A percentile compares a stretch with the other conserved stretches of the same genome.
These are phyloP conservation scores for Ambrosia trifida DNA, from an alignment of 129 eudicot genomes.

Conservation along the genomic window DNA sequence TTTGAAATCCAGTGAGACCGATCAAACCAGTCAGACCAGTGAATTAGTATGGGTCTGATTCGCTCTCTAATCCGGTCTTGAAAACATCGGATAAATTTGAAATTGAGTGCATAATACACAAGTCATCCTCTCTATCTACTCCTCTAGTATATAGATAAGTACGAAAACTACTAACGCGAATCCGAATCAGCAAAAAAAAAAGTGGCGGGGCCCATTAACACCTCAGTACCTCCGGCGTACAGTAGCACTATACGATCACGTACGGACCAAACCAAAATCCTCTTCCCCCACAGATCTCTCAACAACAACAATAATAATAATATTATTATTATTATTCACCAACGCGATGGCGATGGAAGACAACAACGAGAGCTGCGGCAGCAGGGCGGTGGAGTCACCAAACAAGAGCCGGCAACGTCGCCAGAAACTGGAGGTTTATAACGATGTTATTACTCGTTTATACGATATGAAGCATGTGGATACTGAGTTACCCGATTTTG, in stretches of 20 bases:
- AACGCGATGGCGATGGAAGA: slow-evolving; percentile 58
- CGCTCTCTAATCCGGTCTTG: too few species aligned
- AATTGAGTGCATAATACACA: too few species aligned
- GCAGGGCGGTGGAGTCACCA: slow-evolving; percentile 55
- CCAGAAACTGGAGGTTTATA: slow-evolving; percentile 51
- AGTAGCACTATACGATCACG: slow-evolving; percentile 16
- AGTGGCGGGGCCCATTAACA: not conserved
- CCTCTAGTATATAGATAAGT: slow-evolving; percentile 22
- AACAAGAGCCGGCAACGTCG: slow-evolving; percentile 40
- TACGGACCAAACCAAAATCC: slow-evolving; percentile 13
- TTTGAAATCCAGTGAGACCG: too few species aligned
- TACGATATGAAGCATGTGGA: slow-evolving; percentile 52
- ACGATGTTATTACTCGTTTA: slow-evolving; percentile 56
- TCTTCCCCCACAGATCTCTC: slow-evolving; percentile 23
- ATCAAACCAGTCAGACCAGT: too few species aligned
- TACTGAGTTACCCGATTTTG: slow-evolving; percentile 49
- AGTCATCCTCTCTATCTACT: too few species aligned
- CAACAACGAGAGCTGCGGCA: slow-evolving; percentile 67
- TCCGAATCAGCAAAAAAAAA: slow-evolving; percentile 27
- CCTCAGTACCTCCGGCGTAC: not conserved
- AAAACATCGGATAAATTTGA: too few species aligned
- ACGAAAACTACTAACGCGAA: slow-evolving; percentile 21
- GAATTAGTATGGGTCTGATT: too few species aligned
- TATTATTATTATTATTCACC: too few species aligned
- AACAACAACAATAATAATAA: too few species aligned